Evolutionary conservation across 805 yeast genomes (phyloP), one percentile per base, ranked within the genome.

Genomic region (Yarrowia bubula): DNA sequence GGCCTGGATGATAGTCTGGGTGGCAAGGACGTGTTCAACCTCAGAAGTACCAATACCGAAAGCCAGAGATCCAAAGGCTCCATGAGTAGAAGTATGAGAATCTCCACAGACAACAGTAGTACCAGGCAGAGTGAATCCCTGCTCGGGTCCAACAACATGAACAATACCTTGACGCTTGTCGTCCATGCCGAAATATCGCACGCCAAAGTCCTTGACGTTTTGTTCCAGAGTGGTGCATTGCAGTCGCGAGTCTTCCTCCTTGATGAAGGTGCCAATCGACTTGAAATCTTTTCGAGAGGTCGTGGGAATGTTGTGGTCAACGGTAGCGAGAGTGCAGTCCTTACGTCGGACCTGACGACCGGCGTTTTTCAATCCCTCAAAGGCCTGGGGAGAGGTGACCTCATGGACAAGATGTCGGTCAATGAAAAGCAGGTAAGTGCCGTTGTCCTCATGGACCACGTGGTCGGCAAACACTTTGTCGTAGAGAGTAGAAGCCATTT

Each of bases 61-160:
- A 11, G 99, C 99, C 66, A 95, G 83, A 9, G 98, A 81, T 68
- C 99, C 99, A 75, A 95, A 95, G 48, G 99, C 99, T 72, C 99
- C 99, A 75, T 95, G 99, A 1, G 99, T 95, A 3, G 98, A 91
- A 32, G 99, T 95, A 76, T 95, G 99, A 4, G 98, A 92, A 77
- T 95, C 99, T 77, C 99, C 99, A 79, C 99, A 95, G 48, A 95
- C 99, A 38, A 95, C 97, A 4, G 99, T 95, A 61, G 98, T 92
- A 72, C 99, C 99, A 41, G 99, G 99, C 63, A 95, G 82, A 39
- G 99, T 95, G 80, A 95, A 95, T 61, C 98, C 99, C 79, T 95
- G 98, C 77, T 95, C 99, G 42, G 99, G 99, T 55, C 99, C 99
- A 67, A 95, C 96, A 70, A 95, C 90, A 77, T 95, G 99, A 65